Evolutionary conservation across 768 basidiomycete species (phyloP), one percentile per base, ranked within the genome.

Genomic region (Gymnopilus dilepis): DNA sequence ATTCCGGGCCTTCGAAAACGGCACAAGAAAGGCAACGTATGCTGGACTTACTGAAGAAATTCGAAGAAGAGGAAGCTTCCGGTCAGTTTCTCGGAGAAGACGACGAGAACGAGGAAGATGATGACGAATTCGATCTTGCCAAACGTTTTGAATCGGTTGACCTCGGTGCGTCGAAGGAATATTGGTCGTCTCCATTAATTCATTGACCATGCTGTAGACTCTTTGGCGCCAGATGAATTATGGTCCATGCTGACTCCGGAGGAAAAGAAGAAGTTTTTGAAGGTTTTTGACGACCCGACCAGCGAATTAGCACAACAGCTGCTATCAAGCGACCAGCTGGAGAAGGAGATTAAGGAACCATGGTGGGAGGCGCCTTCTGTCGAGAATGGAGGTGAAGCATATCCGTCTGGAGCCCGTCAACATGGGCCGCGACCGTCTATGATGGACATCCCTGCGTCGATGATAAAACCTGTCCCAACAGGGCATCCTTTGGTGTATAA

Each of bases 31-130:
- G 86, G 43, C 70, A 74, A 47, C 78, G 82, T 62, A 94, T 92
- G 84, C 73, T 94, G 67, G 85, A 87, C 48, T 69, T 94, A 4
- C 77, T 95, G 21, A 86, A 84, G 69, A 85, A 82, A 8, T 89
- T 94, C 58, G 91, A 94, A 61, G 87, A 92, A 54, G 84, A 87
- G 51, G 77, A 70, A 13, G 66, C 72, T 22, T 73, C 78, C 28
- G 76, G 82, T 15, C 63, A 65, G 17, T 13, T 58, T 13, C 52
- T 66, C 4, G 50, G 52, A 12, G 80, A 77, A 2, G 72, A 70
- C 15, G 66, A 67, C 2, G 68, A 64, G 2, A 71, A 72, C 0
- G 69, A 67, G 12, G 82, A 81, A 21, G 76, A 74, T 2, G 74
- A 73, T 2, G 78, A 77, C 5, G 77, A 67, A 37, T 74, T 73